phyloP scores from a whole-genome alignment of 495 filamentous ascomycete species.

The Friedmanniomyces simplex region DNA sequence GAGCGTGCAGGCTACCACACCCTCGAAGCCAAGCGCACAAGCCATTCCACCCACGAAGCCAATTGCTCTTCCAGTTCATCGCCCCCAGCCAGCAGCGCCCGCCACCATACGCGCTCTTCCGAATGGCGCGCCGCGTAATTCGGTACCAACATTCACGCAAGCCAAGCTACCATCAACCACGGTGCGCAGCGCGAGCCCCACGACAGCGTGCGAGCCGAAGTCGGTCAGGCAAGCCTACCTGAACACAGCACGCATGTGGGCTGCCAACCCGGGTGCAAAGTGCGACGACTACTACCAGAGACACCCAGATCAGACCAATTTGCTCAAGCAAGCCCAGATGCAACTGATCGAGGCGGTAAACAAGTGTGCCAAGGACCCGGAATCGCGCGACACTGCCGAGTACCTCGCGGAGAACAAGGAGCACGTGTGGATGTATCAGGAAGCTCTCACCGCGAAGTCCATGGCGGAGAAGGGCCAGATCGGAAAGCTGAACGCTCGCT shows the following conservation, averaged over 20 bases:
- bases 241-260: neutral
- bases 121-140: too few species aligned
- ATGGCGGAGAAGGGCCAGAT: neutral
- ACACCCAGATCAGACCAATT: neutral
- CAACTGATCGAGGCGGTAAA: constrained; percentile 1
- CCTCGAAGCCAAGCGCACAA: neutral
- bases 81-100: too few species aligned
- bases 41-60: neutral
- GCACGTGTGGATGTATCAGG: constrained; percentile 9
- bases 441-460: neutral
- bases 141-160: neutral
- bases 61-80: too few species aligned
- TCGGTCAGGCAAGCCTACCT: neutral
- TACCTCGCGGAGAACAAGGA: neutral
- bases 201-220: neutral
- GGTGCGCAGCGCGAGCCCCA: too few species aligned
- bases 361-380: neutral
- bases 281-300: constrained; percentile 4
- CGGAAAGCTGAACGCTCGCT: neutral
- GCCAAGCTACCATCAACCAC: too few species aligned
- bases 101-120: too few species aligned
- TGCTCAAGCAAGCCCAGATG: neutral
- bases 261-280: constrained; percentile 5
- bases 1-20: neutral
- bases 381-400: neutral